Conservation (phyloP, 2,329 filamentous ascomycete genomes). For the Lizonia empirigonia region DNA sequence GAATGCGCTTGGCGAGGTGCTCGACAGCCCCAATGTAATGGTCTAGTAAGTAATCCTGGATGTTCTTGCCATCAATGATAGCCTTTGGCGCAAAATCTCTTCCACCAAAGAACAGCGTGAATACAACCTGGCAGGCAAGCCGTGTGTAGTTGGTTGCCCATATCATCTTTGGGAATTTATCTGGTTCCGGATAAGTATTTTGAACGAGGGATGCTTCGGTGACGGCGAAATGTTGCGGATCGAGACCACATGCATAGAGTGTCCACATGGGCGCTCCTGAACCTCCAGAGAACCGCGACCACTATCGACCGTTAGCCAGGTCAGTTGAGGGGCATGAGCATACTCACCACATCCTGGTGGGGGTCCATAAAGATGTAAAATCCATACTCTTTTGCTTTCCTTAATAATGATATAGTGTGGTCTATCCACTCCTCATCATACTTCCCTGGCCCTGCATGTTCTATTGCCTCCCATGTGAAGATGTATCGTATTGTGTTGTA, state of each 20-base stretch:
- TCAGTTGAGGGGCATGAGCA: neutral
- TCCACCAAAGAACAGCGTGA: slow-evolving; percentile 92
- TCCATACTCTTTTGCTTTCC: slow-evolving; percentile 84
- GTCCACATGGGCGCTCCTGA: slow-evolving; percentile 99
- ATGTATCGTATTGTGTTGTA: slow-evolving; percentile 97
- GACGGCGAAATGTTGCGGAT: slow-evolving; percentile 80
- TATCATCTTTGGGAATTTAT: slow-evolving; percentile 95
- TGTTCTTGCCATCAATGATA: slow-evolving; percentile 91
- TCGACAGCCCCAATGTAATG: slow-evolving; percentile 83
- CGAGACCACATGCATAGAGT: slow-evolving; percentile 88
- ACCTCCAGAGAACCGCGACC: slow-evolving; percentile 92
- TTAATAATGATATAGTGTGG: slow-evolving; percentile 84
- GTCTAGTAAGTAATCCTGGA: slow-evolving; percentile 89
- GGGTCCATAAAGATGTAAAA: slow-evolving; percentile 99
- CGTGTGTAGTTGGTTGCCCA: slow-evolving; percentile 98
- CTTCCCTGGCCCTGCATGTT: slow-evolving; percentile 84
- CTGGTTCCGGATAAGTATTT: slow-evolving; percentile 86
- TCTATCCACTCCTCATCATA: slow-evolving; percentile 95
- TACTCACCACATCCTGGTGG: slow-evolving; percentile 89
- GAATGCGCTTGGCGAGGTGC: slow-evolving; percentile 81
- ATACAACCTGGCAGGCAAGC: slow-evolving; percentile 85
- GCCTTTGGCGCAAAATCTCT: slow-evolving; percentile 93
- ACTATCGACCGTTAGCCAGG: slow-evolving; percentile 56
- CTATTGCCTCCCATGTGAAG: slow-evolving; percentile 99
- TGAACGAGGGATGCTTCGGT: slow-evolving; percentile 95